phyloP scores from a whole-genome alignment of 2,329 filamentous ascomycete species.

The Botryotinia calthae region DNA sequence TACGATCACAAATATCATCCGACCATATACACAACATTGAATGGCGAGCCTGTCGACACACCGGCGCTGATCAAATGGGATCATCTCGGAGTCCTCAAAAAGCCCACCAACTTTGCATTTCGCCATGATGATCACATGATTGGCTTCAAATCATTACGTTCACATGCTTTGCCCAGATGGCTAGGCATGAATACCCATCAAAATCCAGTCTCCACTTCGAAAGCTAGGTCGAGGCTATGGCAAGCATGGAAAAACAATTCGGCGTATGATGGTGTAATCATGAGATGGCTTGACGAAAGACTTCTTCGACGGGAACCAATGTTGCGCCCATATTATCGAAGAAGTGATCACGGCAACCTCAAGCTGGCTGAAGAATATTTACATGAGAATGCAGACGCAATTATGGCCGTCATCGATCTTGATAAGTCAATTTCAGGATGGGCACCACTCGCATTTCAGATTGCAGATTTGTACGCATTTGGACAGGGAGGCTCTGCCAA shows the following conservation, averaged over 20 bases:
- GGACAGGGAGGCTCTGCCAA: conserved; percentile 40
- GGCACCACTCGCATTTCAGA: conserved; percentile 39
- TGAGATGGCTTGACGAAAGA: conserved; percentile 48
- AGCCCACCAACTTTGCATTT: conserved; percentile 45
- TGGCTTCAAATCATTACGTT: conserved; percentile 41
- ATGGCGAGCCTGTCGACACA: conserved; percentile 49
- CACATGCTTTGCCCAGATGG: conserved; percentile 34
- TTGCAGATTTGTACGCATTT: conserved; percentile 40
- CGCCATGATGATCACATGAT: conserved; percentile 52
- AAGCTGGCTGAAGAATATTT: conserved; percentile 43
- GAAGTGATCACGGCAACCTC: conserved; percentile 41
- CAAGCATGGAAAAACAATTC: conserved; percentile 47
- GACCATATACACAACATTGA: conserved; percentile 46
- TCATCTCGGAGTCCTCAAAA: conserved; percentile 43
- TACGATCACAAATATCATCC: conserved; percentile 49
- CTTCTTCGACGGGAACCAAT: conserved; percentile 43
- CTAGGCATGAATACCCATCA: conserved; percentile 41
- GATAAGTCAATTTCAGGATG: conserved; percentile 35
- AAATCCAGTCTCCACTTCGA: conserved; percentile 43
- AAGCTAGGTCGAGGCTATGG: conserved; percentile 45
- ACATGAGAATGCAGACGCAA: conserved; percentile 34
- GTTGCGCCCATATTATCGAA: conserved; percentile 42
- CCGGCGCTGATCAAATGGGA: conserved; percentile 50
- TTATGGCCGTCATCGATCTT: conserved; percentile 37
- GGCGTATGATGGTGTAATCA: conserved; percentile 47